Conservation (phyloP, 73 alveolate species). For the Stentor roeselii region DNA sequence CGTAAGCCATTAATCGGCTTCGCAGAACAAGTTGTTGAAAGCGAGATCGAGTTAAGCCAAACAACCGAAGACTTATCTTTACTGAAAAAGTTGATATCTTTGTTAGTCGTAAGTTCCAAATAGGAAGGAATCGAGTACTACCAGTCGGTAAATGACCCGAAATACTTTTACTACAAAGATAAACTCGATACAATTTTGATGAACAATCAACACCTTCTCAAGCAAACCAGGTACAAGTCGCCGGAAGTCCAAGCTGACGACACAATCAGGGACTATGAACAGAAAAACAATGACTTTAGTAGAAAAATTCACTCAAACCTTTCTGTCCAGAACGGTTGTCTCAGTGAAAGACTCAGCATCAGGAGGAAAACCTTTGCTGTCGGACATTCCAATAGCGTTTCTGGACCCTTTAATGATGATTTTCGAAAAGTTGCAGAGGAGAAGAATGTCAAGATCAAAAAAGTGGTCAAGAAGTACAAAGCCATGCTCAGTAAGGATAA, state of each 20-base stretch:
- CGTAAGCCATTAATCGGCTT: no score
- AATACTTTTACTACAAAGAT: neutral
- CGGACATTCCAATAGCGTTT: neutral
- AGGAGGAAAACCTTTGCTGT: neutral
- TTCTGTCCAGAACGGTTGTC: neutral
- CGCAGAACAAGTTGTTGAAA: neutral
- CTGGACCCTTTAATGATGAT: neutral
- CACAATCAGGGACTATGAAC: neutral
- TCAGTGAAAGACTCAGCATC: neutral
- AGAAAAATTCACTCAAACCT: neutral
- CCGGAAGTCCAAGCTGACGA: neutral
- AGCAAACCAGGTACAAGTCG: neutral
- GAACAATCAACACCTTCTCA: neutral
- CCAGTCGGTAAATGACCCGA: neutral
- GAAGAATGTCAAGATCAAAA: no score
- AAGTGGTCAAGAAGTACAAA: neutral
- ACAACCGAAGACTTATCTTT: neutral
- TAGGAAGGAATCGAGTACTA: neutral
- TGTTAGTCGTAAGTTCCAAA: neutral
- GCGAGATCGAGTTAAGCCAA: neutral
- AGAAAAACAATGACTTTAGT: no score
- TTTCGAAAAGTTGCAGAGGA: neutral
- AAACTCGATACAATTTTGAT: neutral
- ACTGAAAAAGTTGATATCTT: neutral
- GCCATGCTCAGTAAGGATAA: neutral